Conservation (phyloP, 2,329 filamentous ascomycete species). For the Fusarium poae region DNA sequence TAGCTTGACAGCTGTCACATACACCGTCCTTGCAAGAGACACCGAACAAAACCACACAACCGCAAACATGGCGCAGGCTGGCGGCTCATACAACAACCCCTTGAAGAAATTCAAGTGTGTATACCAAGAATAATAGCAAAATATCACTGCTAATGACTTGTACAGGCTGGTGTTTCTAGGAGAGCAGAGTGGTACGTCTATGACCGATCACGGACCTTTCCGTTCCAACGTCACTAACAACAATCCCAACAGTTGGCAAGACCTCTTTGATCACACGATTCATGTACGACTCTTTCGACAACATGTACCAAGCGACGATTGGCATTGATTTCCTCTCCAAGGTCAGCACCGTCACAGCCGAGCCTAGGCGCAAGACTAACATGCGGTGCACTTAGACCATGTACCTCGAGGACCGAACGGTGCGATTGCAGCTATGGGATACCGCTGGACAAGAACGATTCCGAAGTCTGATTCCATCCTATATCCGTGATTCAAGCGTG, state of each 20-base stretch:
- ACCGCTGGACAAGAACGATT: slow-evolving; percentile 98
- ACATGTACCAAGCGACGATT: slow-evolving; percentile 99
- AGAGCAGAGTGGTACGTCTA: slow-evolving; percentile 91
- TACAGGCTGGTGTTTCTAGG: slow-evolving; percentile 93
- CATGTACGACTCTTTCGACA: slow-evolving; percentile 99
- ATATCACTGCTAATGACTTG: slow-evolving; percentile 43
- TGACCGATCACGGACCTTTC: slow-evolving; percentile 37
- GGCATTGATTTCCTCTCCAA: slow-evolving; percentile 99
- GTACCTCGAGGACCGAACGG: slow-evolving; percentile 99
- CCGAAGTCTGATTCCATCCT: slow-evolving; percentile 95
- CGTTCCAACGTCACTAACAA: slow-evolving; percentile 45
- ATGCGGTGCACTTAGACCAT: slow-evolving; percentile 74
- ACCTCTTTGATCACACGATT: slow-evolving; percentile 98
- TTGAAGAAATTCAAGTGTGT: slow-evolving; percentile 99
- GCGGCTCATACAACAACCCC: slow-evolving; percentile 96
- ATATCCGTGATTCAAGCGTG: slow-evolving; percentile 97
- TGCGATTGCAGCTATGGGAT: slow-evolving; percentile 97
- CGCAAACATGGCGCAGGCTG: slow-evolving; percentile 80
- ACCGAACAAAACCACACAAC: slow-evolving; percentile 39
- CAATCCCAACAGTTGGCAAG: slow-evolving; percentile 81
- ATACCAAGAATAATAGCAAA: background rate
- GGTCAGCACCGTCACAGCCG: slow-evolving; percentile 62
- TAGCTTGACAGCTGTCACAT: slow-evolving; percentile 47
- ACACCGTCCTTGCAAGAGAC: slow-evolving; percentile 30
- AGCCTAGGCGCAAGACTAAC: slow-evolving; percentile 36